Evolutionary conservation across 129 eudicot species (phyloP), one percentile per base, ranked within the genome.

Genomic region (Chrysanthemum makinoi): DNA sequence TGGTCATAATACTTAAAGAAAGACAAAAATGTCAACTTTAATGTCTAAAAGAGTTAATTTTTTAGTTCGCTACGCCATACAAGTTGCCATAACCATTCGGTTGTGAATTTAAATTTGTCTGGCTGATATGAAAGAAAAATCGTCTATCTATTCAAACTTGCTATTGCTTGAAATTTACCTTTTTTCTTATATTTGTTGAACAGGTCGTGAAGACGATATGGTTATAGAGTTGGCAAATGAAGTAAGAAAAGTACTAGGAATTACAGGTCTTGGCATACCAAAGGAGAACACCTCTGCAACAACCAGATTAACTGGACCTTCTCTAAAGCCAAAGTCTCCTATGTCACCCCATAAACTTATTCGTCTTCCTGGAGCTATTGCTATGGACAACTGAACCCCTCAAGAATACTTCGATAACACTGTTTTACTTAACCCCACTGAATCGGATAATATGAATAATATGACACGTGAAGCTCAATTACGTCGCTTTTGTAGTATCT

Each of bases 161-260:
- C 30, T 26, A 26, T 26, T 26, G 30, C n/a, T n/a, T n/a, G n/a
- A n/a, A n/a, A n/a, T n/a, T n/a, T n/a, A n/a, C n/a, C n/a, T n/a
- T n/a, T n/a, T n/a, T n/a, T n/a, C 30, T 1, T 30, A 1, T 15
- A 35, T 63, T 10, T 54, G 68, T 0, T 14, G 18, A 65, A 68
- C 86, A 92, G 96, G 88, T 72, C 98, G 87, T 80, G 96, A 94
- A 73, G 98, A 94, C 26, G 98, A 94, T 66, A 80, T 77, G 62
- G 80, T 94, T 9, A 87, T 94, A 24, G 98, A 94, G 82, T 83
- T 94, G 70, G 98, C n/a, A n/a, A n/a, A n/a, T 81, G 97, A 87
- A 70, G 98, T 94, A 68, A 85, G 98, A 75, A 89, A 86, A 76
- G 89, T 89, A 1, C 83, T 94, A 1, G 87, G 76, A 76, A 68